Percentiles rank a stretch among this genome's conserved stretches.
Evolutionary conservation across 2,329 filamentous ascomycete species (phyloP).

Genomic region (Magnaporthiopsis incrustans): DNA sequence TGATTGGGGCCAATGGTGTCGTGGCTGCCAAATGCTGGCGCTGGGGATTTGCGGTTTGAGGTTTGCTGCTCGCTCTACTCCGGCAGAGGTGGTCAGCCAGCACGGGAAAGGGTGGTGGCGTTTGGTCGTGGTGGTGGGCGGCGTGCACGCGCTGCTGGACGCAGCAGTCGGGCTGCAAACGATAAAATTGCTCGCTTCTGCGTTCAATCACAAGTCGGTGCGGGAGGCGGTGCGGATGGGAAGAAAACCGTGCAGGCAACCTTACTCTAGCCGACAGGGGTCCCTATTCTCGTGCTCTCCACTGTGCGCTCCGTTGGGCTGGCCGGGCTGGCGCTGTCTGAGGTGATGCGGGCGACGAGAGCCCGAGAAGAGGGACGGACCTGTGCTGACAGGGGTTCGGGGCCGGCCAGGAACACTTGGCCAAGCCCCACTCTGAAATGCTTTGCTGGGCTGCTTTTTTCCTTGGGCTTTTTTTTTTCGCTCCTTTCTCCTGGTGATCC

Average conservation of each 20-base stretch:
- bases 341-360: not conserved
- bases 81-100: not conserved
- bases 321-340: not conserved
- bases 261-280: not conserved
- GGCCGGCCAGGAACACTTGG: not conserved
- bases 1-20: conserved; percentile 3
- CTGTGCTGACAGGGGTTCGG: conserved; percentile 2
- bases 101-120: not conserved
- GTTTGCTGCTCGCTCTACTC: not conserved
- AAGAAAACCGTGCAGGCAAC: not conserved
- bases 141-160: not conserved
- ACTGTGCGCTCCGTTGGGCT: not conserved
- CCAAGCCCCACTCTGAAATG: not conserved
- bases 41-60: not conserved
- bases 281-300: not conserved
- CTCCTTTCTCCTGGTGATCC: not conserved
- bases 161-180: not conserved
- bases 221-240: not conserved
- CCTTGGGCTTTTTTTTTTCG: not conserved
- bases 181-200: not conserved
- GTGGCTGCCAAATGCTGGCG: not conserved
- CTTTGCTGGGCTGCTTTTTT: not conserved
- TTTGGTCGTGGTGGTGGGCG: not conserved
- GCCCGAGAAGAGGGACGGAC: not conserved
- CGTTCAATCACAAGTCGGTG: not conserved